Evolutionary conservation across 345 rosid genomes (phyloP).

Genomic region (Stellera chamaejasme): DNA sequence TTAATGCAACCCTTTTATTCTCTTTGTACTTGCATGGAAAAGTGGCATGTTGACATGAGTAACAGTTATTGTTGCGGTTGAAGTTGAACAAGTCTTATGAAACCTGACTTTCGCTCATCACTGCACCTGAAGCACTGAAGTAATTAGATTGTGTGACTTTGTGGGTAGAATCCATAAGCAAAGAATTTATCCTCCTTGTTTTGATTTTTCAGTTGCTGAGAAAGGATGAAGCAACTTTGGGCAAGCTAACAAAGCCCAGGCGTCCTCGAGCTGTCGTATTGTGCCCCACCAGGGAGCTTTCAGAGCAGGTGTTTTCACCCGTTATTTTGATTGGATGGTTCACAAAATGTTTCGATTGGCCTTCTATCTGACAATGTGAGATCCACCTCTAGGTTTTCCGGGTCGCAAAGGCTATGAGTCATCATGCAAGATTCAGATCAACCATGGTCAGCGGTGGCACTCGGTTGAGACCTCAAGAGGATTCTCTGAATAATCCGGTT

Average conservation of each 20-base stretch:
- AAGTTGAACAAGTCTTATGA: too few species aligned
- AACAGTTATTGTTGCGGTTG: too few species aligned
- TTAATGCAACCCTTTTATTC: too few species aligned
- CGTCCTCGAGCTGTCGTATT: constrained; percentile 91
- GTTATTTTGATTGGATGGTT: not conserved
- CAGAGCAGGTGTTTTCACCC: constrained; percentile 62
- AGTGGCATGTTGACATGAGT: too few species aligned
- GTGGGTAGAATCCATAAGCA: not conserved
- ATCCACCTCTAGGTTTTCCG: constrained; percentile 56
- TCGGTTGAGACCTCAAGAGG: constrained; percentile 83
- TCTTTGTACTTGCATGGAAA: too few species aligned
- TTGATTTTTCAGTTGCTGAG: constrained; percentile 55
- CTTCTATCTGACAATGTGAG: constrained; percentile 1
- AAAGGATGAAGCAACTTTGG: constrained; percentile 61
- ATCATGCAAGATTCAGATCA: constrained; percentile 86
- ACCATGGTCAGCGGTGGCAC: constrained; percentile 93
- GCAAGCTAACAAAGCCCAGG: constrained; percentile 67
- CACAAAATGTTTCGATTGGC: not conserved
- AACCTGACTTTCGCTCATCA: too few species aligned
- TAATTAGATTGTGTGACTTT: not conserved
- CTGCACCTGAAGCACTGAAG: not conserved
- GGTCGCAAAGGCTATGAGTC: constrained; percentile 85
- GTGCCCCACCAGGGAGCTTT: constrained; percentile 91
- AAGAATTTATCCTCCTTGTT: too few species aligned
- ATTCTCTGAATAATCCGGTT: constrained; percentile 66